Evolutionary conservation across 306 rosid genomes (phyloP), one percentile per base, ranked within the genome.

Genomic region (Vachellia pachyceras): DNA sequence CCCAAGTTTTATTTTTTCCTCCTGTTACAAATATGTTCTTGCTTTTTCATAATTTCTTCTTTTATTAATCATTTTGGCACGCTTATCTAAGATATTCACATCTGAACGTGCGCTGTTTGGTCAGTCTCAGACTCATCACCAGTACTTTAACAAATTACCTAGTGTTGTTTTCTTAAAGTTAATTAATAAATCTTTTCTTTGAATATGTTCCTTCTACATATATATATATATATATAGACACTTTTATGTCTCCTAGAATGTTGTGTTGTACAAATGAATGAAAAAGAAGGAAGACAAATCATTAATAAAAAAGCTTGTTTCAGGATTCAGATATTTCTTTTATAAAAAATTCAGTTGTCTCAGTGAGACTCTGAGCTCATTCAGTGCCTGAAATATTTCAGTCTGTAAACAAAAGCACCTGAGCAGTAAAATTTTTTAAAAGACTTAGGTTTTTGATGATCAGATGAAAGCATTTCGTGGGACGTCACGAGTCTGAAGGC

Each of bases 191-290:
- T 64, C 55, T 8, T 1, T 49, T 82, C 78, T 11, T 13, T 63
- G 69, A 68, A 82, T 23, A 69, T 79, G 77, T 70, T 82, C 79
- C 54, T 75, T 45, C 40, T 73, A n/a, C n/a, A n/a, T n/a, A n/a
- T n/a, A n/a, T n/a, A n/a, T n/a, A n/a, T n/a, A 55, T 22, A 73
- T 77, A 54, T 54, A 29, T 29, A 29, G 33, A 29, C 33, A 73
- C 46, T 46, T 25, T 63, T 67, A 37, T 44, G 71, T 74, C 47
- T 74, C 83, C 80, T 77, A 17, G 78, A 72, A 77, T 61, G 73
- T 54, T 55, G 76, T 57, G 77, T 52, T 52, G 40, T 29, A 35
- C 44, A 46, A 72, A 52, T 45, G 20, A 44, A 29, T 71, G 71
- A 17, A 37, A 63, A 63, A 15, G 78, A 57, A 41, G 45, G 10